Evolutionary conservation across 257 asterid genomes (phyloP).

Genomic region (Plantago elongata): DNA sequence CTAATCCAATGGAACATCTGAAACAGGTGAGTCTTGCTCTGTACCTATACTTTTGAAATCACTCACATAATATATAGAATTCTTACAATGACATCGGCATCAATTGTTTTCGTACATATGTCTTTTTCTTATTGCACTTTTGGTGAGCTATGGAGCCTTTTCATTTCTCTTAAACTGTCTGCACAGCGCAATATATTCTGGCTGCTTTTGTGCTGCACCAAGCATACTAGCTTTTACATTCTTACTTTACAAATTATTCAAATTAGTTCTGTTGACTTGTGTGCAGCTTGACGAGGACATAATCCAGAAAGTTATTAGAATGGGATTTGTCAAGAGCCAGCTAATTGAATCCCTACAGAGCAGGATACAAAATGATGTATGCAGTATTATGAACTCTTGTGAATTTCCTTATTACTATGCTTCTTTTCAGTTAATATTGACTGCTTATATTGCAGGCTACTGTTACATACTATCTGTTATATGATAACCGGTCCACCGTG

Average conservation of each 20-base stretch:
- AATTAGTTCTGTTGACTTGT: constrained; percentile 27
- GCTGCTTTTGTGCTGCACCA: too few relatives aligned
- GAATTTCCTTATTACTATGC: constrained; percentile 14
- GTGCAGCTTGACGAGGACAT: constrained; percentile 90
- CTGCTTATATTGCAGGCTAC: constrained; percentile 60
- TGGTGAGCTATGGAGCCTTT: too few relatives aligned
- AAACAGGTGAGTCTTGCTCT: constrained; percentile 40
- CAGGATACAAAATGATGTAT: constrained; percentile 84
- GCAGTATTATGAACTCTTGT: constrained; percentile 13
- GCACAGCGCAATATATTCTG: too few relatives aligned
- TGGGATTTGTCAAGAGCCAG: constrained; percentile 70
- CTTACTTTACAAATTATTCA: constrained; percentile 14
- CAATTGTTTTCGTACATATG: too few relatives aligned
- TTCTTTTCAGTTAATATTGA: constrained; percentile 11
- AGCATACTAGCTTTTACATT: background rate
- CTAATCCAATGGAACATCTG: constrained; percentile 67
- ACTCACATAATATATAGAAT: too few relatives aligned
- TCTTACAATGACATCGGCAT: too few relatives aligned
- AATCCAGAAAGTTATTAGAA: constrained; percentile 64
- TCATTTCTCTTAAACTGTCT: too few relatives aligned
- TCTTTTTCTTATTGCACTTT: too few relatives aligned
- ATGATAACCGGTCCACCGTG: constrained; percentile 64
- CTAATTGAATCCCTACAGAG: constrained; percentile 74
- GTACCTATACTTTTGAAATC: background rate
- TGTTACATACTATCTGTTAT: constrained; percentile 79